These are phyloP conservation scores for Rhynchosporium secalis DNA, from an alignment of 2,329 filamentous ascomycete genomes.

Conservation along the genomic window DNA sequence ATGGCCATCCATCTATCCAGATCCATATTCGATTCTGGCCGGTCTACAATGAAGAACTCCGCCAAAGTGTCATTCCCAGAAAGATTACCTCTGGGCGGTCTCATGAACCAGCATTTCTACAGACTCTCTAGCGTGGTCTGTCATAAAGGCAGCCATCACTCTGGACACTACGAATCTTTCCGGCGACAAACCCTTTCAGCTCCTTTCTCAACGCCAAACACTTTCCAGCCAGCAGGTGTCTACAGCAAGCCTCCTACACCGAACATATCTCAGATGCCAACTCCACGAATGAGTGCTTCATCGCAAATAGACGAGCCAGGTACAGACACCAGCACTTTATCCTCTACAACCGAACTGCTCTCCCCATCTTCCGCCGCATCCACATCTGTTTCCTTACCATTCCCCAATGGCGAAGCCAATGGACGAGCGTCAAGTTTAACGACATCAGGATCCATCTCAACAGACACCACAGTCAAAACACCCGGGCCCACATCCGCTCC, in stretches of 20 bases:
- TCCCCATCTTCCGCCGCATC: conserved; percentile 35
- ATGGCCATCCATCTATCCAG: conserved; percentile 89
- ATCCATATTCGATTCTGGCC: conserved; percentile 81
- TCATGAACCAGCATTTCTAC: conserved; percentile 77
- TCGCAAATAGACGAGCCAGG: conserved; percentile 35
- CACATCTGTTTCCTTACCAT: conserved; percentile 31
- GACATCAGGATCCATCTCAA: conserved; percentile 22
- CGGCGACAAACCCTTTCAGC: conserved; percentile 77
- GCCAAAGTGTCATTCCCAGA: conserved; percentile 94
- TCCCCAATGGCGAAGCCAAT: conserved; percentile 24
- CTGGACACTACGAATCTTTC: conserved; percentile 96
- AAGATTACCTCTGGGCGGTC: conserved; percentile 74
- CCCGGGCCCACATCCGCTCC: conserved; percentile 31
- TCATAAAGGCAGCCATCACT: conserved; percentile 93
- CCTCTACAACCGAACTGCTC: conserved; percentile 35
- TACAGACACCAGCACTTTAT: conserved; percentile 30
- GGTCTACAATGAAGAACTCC: conserved; percentile 84
- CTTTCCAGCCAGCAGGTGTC: conserved; percentile 72
- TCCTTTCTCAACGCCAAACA: conserved; percentile 80
- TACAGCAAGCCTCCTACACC: conserved; percentile 48
- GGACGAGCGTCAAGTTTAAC: conserved; percentile 9
- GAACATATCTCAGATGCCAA: conserved; percentile 33
- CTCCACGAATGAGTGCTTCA: conserved; percentile 40
- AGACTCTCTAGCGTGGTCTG: conserved; percentile 84
- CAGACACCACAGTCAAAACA: conserved; percentile 22